Conservation (phyloP, 1,284 basidiomycete genomes). For the Ganoderma resinaceum region DNA sequence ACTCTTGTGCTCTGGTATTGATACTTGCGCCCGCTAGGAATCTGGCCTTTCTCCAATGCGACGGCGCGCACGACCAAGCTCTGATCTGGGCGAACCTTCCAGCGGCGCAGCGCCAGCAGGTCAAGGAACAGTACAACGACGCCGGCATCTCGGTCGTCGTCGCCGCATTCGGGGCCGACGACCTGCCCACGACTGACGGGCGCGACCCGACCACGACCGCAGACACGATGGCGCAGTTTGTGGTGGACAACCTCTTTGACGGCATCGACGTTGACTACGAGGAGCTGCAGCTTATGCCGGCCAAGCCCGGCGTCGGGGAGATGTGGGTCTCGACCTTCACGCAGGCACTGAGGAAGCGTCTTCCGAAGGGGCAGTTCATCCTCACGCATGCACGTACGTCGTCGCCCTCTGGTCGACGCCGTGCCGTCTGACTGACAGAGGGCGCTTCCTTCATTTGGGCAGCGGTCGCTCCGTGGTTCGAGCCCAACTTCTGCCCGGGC, state of each 20-base stretch:
- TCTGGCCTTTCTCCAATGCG: slow-evolving; percentile 50
- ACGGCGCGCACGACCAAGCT: slow-evolving; percentile 52
- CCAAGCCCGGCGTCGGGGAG: slow-evolving; percentile 29
- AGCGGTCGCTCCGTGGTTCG: slow-evolving; percentile 63
- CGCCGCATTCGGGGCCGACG: slow-evolving; percentile 57
- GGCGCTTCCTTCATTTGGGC: neutral
- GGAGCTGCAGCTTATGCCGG: slow-evolving; percentile 29
- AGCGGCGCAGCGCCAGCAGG: slow-evolving; percentile 39
- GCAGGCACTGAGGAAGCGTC: slow-evolving; percentile 22
- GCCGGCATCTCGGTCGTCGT: slow-evolving; percentile 56
- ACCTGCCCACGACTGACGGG: slow-evolving; percentile 54
- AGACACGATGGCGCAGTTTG: slow-evolving; percentile 53
- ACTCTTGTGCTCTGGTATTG: neutral
- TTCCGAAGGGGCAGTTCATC: slow-evolving; percentile 42
- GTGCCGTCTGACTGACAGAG: neutral
- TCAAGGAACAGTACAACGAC: slow-evolving; percentile 49
- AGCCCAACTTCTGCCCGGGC: slow-evolving; percentile 53
- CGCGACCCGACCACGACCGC: slow-evolving; percentile 49
- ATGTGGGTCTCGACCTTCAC: slow-evolving; percentile 44
- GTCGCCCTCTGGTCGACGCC: neutral
- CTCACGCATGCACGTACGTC: slow-evolving; percentile 43
- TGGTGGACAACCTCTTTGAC: slow-evolving; percentile 44
- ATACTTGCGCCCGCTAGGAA: neutral
- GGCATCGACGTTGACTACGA: slow-evolving; percentile 68
- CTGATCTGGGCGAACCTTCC: slow-evolving; percentile 46